phyloP scores from a whole-genome alignment of 2,329 filamentous ascomycete species.

The Elsinoe arachidis region DNA sequence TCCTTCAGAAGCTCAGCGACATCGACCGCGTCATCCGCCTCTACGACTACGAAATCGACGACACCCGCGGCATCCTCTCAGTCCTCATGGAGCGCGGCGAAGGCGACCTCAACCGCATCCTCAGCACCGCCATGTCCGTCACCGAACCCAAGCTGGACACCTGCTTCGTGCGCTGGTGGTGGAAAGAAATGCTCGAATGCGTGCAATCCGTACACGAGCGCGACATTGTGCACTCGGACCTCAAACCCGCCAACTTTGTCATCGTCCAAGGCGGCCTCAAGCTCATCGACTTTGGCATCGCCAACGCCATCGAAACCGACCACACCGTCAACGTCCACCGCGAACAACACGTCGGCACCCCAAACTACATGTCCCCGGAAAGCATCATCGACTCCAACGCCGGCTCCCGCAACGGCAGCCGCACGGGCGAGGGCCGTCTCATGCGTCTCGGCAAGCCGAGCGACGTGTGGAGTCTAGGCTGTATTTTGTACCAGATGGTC shows the following conservation, averaged over 20 bases:
- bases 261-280: conserved; percentile 84
- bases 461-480: conserved; percentile 93
- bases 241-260: conserved; percentile 96
- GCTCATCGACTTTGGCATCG: conserved; percentile 97
- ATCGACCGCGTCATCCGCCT: conserved; percentile 86
- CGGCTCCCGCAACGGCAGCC: conserved; percentile 31
- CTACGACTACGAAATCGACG: conserved; percentile 88
- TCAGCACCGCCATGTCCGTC: conserved; percentile 58
- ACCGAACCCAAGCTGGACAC: conserved; percentile 73
- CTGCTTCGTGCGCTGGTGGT: conserved; percentile 92
- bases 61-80: conserved; percentile 79
- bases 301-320: conserved; percentile 90
- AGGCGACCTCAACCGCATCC: conserved; percentile 78
- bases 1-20: conserved; percentile 70
- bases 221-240: conserved; percentile 91
- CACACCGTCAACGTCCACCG: conserved; percentile 96
- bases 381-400: conserved; percentile 82
- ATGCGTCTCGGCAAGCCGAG: conserved; percentile 95
- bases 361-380: conserved; percentile 98
- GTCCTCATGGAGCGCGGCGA: conserved; percentile 97
- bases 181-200: conserved; percentile 99
- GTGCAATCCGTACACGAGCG: conserved; percentile 78
- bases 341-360: conserved; percentile 88
- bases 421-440: conserved; percentile 34
- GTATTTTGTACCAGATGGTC: conserved; percentile 95